Percentiles rank a stretch among this genome's conserved stretches.
phyloP scores from a whole-genome alignment of 2,329 filamentous ascomycete species.

The Diaporthe caulivora region DNA sequence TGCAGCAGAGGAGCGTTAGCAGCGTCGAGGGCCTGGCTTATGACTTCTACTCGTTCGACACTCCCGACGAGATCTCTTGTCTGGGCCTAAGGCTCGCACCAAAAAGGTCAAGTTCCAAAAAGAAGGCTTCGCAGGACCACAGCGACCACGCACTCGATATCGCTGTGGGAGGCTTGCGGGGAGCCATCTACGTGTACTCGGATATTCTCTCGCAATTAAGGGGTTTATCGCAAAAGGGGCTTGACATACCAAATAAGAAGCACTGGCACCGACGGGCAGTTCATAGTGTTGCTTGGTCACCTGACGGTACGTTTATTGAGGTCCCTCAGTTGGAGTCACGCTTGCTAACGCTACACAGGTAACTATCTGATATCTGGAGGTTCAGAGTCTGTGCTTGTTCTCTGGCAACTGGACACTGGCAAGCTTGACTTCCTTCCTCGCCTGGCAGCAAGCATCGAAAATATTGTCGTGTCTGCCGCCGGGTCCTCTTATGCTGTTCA shows the following conservation, averaged over 20 bases:
- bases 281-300: slow-evolving; percentile 89
- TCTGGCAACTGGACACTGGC: slow-evolving; percentile 94
- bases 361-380: slow-evolving; percentile 97
- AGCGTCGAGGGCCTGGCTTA: slow-evolving; percentile 61
- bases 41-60: slow-evolving; percentile 70
- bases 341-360: slow-evolving; percentile 64
- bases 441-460: slow-evolving; percentile 86
- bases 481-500: slow-evolving; percentile 88
- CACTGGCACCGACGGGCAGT: slow-evolving; percentile 95
- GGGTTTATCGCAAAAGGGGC: slow-evolving; percentile 56
- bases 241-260: slow-evolving; percentile 71
- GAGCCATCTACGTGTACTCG: slow-evolving; percentile 84
- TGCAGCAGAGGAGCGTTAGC: slow-evolving; percentile 48
- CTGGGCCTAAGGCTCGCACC: slow-evolving; percentile 70
- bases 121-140: slow-evolving; percentile 46
- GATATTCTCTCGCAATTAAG: slow-evolving; percentile 75
- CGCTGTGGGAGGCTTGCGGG: slow-evolving; percentile 80
- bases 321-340: background rate
- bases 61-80: slow-evolving; percentile 74
- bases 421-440: slow-evolving; percentile 90
- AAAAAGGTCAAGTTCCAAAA: slow-evolving; percentile 44
- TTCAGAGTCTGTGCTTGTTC: slow-evolving; percentile 86
- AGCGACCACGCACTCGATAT: slow-evolving; percentile 71
- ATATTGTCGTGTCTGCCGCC: slow-evolving; percentile 82
- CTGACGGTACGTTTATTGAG: slow-evolving; percentile 74